A percentile compares a stretch with the other conserved stretches of the same genome.
phyloP scores from a whole-genome alignment of 306 rosid species.

The Arachis hypogaea region DNA sequence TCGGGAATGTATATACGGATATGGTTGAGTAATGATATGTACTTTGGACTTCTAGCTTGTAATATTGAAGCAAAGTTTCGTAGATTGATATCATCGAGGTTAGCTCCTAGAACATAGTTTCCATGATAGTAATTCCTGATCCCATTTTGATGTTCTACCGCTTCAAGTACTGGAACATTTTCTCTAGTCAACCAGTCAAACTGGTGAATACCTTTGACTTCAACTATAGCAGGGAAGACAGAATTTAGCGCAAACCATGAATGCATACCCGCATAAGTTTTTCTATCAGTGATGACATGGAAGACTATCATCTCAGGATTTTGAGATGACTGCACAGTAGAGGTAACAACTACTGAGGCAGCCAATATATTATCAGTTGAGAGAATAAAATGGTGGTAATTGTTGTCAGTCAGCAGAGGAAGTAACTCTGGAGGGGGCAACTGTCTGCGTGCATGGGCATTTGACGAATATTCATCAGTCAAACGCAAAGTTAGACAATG shows the following conservation, averaged over 20 bases:
- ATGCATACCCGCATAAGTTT: constrained; percentile 98
- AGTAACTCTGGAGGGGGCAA: constrained; percentile 95
- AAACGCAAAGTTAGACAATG: constrained; percentile 94
- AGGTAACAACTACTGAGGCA: constrained; percentile 96
- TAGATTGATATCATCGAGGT: constrained; percentile 76
- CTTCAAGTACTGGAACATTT: constrained; percentile 98
- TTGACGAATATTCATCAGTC: constrained; percentile 98
- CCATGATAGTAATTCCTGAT: constrained; percentile 95
- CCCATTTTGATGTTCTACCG: constrained; percentile 88
- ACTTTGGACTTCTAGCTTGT: constrained; percentile 98
- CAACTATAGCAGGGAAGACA: constrained; percentile 87
- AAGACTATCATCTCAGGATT: constrained; percentile 88
- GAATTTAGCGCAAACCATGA: constrained; percentile 99
- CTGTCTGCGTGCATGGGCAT: constrained; percentile 97
- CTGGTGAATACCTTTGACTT: constrained; percentile 95
- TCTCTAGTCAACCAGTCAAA: constrained; percentile 99
- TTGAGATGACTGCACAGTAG: constrained; percentile 81
- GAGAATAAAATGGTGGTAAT: constrained; percentile 85
- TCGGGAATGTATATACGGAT: constrained; percentile 95
- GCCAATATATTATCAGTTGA: constrained; percentile 97
- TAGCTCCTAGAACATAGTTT: constrained; percentile 69
- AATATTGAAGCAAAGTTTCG: constrained; percentile 75
- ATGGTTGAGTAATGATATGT: constrained; percentile 95
- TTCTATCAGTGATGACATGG: constrained; percentile 97
- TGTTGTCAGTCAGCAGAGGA: constrained; percentile 81